phyloP scores from a whole-genome alignment of 1,139 yeast species.

The Taphrina populina region DNA sequence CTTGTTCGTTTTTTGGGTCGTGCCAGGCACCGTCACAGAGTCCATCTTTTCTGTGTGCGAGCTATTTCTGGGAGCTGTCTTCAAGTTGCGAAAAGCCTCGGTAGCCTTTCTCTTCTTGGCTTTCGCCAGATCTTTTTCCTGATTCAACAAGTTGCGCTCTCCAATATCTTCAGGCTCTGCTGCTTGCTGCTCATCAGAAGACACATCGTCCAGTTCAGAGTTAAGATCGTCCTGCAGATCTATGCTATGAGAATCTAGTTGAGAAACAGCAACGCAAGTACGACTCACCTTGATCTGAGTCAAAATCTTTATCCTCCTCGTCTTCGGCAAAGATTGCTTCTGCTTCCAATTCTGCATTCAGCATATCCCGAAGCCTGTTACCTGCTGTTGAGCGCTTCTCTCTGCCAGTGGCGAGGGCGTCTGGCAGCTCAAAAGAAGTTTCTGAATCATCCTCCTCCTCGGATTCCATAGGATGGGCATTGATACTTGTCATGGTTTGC shows the following conservation, averaged over 20 bases:
- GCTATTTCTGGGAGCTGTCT: constrained; percentile 8
- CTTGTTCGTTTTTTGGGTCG: constrained; percentile 31
- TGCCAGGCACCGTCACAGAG: not conserved
- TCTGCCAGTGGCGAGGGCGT: constrained; percentile 39
- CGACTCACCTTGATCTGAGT: constrained; percentile 32
- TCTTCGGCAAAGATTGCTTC: constrained; percentile 74
- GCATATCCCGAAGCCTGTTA: constrained; percentile 67
- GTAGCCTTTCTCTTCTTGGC: constrained; percentile 20
- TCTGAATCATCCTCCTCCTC: constrained; percentile 5
- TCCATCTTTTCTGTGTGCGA: too few relatives aligned
- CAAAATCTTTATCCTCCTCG: constrained; percentile 78
- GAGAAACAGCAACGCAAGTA: not conserved
- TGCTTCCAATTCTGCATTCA: constrained; percentile 62
- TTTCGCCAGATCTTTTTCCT: constrained; percentile 39
- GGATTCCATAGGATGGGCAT: not conserved
- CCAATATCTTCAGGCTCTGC: constrained; percentile 40
- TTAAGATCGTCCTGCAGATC: constrained; percentile 44
- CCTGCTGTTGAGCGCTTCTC: constrained; percentile 87
- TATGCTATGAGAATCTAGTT: constrained; percentile 40
- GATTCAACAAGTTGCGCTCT: constrained; percentile 45
- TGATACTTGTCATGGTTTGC: too few relatives aligned
- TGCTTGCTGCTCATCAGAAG: constrained; percentile 39
- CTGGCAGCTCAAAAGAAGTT: constrained; percentile 36
- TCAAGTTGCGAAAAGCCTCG: constrained; percentile 29
- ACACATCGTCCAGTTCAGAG: constrained; percentile 37